Conservation (phyloP, 2,329 filamentous ascomycete species). For the Anthostomella pinea region DNA sequence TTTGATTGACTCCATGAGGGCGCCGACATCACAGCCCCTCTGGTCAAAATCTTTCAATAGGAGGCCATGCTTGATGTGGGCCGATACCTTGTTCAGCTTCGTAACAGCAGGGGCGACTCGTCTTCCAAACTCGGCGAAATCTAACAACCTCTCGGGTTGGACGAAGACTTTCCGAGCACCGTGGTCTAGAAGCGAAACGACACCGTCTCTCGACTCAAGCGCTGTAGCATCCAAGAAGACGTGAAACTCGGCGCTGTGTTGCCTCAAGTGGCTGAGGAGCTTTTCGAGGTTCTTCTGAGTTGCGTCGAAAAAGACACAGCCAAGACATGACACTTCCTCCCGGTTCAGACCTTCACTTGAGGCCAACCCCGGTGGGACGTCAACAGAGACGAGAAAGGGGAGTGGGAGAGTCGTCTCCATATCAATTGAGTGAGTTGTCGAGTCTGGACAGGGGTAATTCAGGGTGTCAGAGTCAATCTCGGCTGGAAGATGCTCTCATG, state of each 20-base stretch:
- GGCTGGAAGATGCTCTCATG: neutral
- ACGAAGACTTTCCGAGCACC: conserved; percentile 87
- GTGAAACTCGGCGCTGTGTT: conserved; percentile 50
- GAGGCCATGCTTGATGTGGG: conserved; percentile 48
- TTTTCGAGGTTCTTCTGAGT: conserved; percentile 39
- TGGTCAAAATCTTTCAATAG: conserved; percentile 53
- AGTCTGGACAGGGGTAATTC: too few species aligned
- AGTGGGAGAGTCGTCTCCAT: conserved; percentile 66
- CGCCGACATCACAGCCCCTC: conserved; percentile 36
- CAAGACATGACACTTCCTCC: conserved; percentile 58
- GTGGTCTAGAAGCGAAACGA: conserved; percentile 77
- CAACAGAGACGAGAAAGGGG: conserved; percentile 60
- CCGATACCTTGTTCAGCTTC: conserved; percentile 42
- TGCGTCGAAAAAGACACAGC: conserved; percentile 56
- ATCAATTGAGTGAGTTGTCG: conserved; percentile 7
- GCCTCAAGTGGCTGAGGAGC: conserved; percentile 45
- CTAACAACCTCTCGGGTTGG: conserved; percentile 62
- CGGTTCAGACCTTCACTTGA: conserved; percentile 51
- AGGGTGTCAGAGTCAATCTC: neutral
- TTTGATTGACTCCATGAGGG: conserved; percentile 45
- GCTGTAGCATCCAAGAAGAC: conserved; percentile 75
- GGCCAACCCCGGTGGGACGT: conserved; percentile 47
- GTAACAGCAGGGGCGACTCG: conserved; percentile 53
- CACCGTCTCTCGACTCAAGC: conserved; percentile 66
- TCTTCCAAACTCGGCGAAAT: conserved; percentile 53